Evolutionary conservation across 176 grass and related monocot genomes (phyloP), one percentile per base, ranked within the genome.

Genomic region (Ananas comosus): DNA sequence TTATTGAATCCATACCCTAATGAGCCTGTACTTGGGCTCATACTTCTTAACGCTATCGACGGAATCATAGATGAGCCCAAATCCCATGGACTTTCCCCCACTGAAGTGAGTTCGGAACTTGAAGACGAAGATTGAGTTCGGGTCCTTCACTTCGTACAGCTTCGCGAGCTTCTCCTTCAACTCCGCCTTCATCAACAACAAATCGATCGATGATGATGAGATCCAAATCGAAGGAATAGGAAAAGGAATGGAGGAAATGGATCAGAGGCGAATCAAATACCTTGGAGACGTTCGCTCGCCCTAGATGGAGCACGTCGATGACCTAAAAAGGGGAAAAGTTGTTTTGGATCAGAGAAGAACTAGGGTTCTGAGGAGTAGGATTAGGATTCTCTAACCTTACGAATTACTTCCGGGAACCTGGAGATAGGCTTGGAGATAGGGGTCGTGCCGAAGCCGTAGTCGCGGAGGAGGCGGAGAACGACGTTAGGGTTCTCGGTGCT

Each of bases 61-160:
- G 58, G 76, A 91, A 52, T 96, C 92, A 24, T 96, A 96, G 74
- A 96, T 91, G 72, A 96, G 89, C 1, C 88, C 92, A 50, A 96
- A 96, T 0, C 92, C 88, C 47, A 85, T 96, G 16, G 88, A 96
- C 74, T 96, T 96, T 48, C 92, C 85, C 10, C 92, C 92, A 76
- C 92, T 85, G 75, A 91, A 96, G 69, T 96, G 88, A 19, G 92
- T 96, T 66, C 92, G 85, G 79, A 96, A 96, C 73, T 96, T 91
- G 88, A 96, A 96, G 9, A 96, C 92, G 77, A 96, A 96, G 66
- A 96, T 96, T 74, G 81, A 85, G 85, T 85, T 91, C 14, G 88
- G 48, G 51, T 96, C 86, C 81, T 92, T 92, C 1, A 92, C 88
- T 49, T 92, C 92, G 54, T 89, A 92, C 14, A 89, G 14, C 64